Conservation (phyloP, 2,329 filamentous ascomycete genomes). For the Diaporthe batatas region DNA sequence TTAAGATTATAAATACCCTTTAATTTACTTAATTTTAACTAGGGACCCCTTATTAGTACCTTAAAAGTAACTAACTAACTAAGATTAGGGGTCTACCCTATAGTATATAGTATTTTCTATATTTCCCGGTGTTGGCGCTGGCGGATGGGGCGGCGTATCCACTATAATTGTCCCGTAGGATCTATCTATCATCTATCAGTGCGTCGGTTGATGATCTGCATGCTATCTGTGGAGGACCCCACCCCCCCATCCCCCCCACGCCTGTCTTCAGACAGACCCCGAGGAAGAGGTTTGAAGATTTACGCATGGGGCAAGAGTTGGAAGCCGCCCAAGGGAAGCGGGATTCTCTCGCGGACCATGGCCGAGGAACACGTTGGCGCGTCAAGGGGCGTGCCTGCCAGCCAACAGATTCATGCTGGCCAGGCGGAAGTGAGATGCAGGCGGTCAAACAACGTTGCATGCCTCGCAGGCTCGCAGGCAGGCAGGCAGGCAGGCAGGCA, state of each 20-base stretch:
- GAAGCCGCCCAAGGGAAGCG: neutral
- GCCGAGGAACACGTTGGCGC: constrained; percentile 2
- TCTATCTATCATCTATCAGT: constrained; percentile 9
- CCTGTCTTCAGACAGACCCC: constrained; percentile 29
- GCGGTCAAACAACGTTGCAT: constrained; percentile 23
- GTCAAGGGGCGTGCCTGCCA: neutral
- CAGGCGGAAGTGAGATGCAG: constrained; percentile 22
- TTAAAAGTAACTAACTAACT: too few species aligned
- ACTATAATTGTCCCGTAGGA: constrained; percentile 26
- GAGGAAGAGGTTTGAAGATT: neutral
- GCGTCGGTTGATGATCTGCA: constrained; percentile 17
- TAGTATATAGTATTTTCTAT: too few species aligned
- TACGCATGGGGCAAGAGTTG: neutral
- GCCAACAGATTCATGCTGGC: constrained; percentile 27
- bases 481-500: too few species aligned
- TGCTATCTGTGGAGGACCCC: constrained; percentile 2
- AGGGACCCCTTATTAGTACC: too few species aligned
- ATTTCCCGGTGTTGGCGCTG: constrained; percentile 26
- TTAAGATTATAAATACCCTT: too few species aligned
- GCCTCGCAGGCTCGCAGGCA: neutral
- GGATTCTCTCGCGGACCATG: constrained; percentile 13
- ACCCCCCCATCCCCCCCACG: constrained; percentile 2
- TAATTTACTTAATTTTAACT: too few species aligned
- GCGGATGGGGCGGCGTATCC: neutral
- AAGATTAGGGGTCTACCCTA: too few species aligned